Evolutionary conservation across 441 rosid genomes (phyloP).

Genomic region (Mallotus japonicus): DNA sequence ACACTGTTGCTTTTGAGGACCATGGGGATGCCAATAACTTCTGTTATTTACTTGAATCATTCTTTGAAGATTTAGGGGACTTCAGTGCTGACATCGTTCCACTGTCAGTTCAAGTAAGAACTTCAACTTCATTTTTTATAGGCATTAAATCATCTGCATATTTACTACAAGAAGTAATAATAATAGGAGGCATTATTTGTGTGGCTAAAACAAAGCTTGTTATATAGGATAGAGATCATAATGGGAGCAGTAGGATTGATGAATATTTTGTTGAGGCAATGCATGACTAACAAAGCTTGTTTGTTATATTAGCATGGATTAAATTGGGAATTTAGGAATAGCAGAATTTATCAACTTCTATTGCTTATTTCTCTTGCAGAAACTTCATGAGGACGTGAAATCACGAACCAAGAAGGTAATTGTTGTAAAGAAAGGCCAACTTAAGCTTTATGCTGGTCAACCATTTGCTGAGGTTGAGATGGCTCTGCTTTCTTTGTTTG

Average conservation of each 20-base stretch:
- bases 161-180: conserved; percentile 4
- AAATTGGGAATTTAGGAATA: no score
- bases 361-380: conserved; percentile 35
- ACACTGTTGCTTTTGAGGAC: conserved; percentile 70
- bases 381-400: conserved; percentile 51
- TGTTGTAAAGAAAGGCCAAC: conserved; percentile 73
- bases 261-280: no score
- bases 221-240: no score
- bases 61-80: conserved; percentile 62
- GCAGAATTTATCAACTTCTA: no score
- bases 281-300: no score
- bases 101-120: conserved; percentile 53
- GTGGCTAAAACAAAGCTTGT: neutral
- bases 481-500: conserved; percentile 52
- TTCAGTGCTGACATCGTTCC: conserved; percentile 64
- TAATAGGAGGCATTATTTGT: neutral
- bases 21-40: conserved; percentile 77
- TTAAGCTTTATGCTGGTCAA: conserved; percentile 73
- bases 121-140: conserved; percentile 15
- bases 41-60: conserved; percentile 59
- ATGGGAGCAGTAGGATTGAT: no score
- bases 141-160: neutral
- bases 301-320: no score
- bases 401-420: conserved; percentile 46
- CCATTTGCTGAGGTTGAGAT: conserved; percentile 70